A percentile compares a stretch with the other conserved stretches of the same genome.
phyloP scores from a whole-genome alignment of 139 green algal genomes.

The Chlorella sorokiniana region DNA sequence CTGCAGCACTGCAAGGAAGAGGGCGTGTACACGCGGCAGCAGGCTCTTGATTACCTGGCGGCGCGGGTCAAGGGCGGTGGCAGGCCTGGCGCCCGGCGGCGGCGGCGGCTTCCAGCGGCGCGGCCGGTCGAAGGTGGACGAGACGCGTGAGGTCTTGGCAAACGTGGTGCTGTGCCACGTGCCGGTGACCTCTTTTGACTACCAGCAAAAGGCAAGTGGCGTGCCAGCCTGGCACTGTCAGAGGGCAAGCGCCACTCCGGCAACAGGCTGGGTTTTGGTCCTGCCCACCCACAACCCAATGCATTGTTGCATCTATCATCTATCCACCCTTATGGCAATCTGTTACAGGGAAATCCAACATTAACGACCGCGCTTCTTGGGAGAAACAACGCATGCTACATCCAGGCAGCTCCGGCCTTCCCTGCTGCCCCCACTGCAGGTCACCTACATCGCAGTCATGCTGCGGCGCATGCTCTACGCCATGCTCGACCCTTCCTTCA shows the following conservation, averaged over 20 bases:
- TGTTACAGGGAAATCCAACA: too few relatives aligned
- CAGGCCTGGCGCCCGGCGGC: slow-evolving; percentile 33
- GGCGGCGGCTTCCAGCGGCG: slow-evolving; percentile 41
- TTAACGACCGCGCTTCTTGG: too few relatives aligned
- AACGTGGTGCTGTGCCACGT: slow-evolving; percentile 96
- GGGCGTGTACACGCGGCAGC: slow-evolving; percentile 83
- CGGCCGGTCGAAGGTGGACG: slow-evolving; percentile 71
- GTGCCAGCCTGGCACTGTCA: background rate
- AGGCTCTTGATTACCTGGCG: slow-evolving; percentile 95
- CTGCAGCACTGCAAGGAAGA: slow-evolving; percentile 81
- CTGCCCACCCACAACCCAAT: too few relatives aligned
- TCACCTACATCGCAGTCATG: slow-evolving; percentile 92
- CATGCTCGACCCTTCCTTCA: slow-evolving; percentile 81
- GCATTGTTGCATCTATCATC: too few relatives aligned
- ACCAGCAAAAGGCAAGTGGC: slow-evolving; percentile 71
- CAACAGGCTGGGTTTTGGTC: too few relatives aligned
- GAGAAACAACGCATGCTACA: too few relatives aligned
- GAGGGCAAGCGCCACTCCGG: too few relatives aligned
- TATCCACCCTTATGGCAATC: too few relatives aligned
- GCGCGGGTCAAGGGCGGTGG: slow-evolving; percentile 55
- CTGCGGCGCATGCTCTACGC: slow-evolving; percentile 92
- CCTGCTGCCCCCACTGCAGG: slow-evolving; percentile 21
- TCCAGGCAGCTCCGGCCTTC: background rate
- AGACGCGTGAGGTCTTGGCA: slow-evolving; percentile 94
- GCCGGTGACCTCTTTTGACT: slow-evolving; percentile 87